A percentile compares a stretch with the other conserved stretches of the same genome.
Conservation (phyloP, 352 stramenopile genomes). For the Phytopythium kandeliae region DNA sequence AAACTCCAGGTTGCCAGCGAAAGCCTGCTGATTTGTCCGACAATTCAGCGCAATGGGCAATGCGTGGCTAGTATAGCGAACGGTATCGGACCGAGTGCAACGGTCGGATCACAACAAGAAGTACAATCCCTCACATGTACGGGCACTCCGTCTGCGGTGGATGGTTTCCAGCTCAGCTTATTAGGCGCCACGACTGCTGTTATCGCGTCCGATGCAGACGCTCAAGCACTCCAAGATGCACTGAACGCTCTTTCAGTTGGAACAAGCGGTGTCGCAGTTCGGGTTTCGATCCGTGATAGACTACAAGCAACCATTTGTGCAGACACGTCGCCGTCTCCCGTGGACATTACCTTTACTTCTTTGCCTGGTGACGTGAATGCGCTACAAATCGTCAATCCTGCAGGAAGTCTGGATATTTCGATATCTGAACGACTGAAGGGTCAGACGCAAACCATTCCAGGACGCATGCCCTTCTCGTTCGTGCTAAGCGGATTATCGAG, state of each 20-base stretch:
- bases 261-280: constrained; percentile 35
- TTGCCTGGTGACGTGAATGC: constrained; percentile 41
- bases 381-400: constrained; percentile 12
- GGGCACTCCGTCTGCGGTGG: constrained; percentile 10
- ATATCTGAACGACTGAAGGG: constrained; percentile 50
- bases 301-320: constrained; percentile 46
- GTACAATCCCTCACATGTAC: constrained; percentile 58
- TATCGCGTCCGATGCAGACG: constrained; percentile 33
- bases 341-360: constrained; percentile 59
- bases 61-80: constrained; percentile 46
- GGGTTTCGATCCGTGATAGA: constrained; percentile 30
- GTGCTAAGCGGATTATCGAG: constrained; percentile 74
- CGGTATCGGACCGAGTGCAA: constrained; percentile 35
- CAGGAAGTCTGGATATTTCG: constrained; percentile 1
- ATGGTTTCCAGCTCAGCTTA: constrained; percentile 59
- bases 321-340: constrained; percentile 12
- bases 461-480: constrained; percentile 76
- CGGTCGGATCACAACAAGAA: constrained; percentile 35
- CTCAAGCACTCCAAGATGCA: constrained; percentile 35
- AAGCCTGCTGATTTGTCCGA: constrained; percentile 62
- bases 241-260: constrained; percentile 33
- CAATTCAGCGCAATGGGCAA: constrained; percentile 15
- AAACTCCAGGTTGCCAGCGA: constrained; percentile 41
- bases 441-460: constrained; percentile 44
- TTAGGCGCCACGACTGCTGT: constrained; percentile 41